These are phyloP conservation scores for Hortiboletus flavorubellus DNA, from an alignment of 768 basidiomycete species.

Conservation along the genomic window DNA sequence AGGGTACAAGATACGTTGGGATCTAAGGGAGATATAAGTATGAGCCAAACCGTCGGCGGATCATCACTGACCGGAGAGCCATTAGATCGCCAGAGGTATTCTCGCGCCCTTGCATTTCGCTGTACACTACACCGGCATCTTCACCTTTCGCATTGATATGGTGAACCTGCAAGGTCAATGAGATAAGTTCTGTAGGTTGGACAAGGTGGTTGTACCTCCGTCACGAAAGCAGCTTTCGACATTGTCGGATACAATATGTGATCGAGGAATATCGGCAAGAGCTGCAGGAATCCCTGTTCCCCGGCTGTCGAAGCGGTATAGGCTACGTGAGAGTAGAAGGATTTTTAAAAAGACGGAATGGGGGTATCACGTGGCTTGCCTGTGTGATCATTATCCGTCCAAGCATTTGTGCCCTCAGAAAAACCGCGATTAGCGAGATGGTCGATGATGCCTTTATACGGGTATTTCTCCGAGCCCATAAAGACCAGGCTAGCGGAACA, in stretches of 20 bases:
- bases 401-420: conserved; percentile 90
- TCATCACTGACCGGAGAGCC: conserved; percentile 63
- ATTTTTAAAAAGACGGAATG: background rate
- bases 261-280: conserved; percentile 88
- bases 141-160: conserved; percentile 89
- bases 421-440: conserved; percentile 93
- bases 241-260: conserved; percentile 97
- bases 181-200: conserved; percentile 1
- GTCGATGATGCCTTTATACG: conserved; percentile 95
- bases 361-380: conserved; percentile 8
- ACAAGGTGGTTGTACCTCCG: conserved; percentile 42
- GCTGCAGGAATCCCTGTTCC: conserved; percentile 83
- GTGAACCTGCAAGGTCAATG: conserved; percentile 66
- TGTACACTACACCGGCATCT: conserved; percentile 94
- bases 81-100: conserved; percentile 91
- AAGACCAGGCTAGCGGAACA: conserved; percentile 66
- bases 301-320: conserved; percentile 97
- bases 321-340: conserved; percentile 34
- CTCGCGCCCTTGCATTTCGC: conserved; percentile 95
- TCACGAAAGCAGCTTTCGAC: conserved; percentile 77
- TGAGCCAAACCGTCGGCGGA: background rate
- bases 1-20: conserved; percentile 80
- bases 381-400: conserved; percentile 95
- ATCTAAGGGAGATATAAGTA: conserved; percentile 38
- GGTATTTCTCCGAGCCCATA: conserved; percentile 93